Percentiles rank a stretch among this genome's conserved stretches.
Evolutionary conservation across 352 stramenopile species (phyloP).

Genomic region (Proteromonas lacertae): DNA sequence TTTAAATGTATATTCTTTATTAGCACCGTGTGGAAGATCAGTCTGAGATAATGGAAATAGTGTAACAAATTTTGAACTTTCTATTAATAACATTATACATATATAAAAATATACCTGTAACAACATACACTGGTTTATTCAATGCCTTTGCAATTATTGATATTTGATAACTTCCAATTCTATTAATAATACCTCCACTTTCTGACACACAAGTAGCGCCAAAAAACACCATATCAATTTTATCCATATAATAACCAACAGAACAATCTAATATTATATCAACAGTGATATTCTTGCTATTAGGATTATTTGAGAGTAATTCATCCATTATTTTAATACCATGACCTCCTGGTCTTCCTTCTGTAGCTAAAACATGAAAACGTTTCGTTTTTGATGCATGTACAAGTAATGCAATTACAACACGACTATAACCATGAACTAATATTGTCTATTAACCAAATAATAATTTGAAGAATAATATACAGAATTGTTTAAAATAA

Average conservation of each 20-base stretch:
- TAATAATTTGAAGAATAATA: conserved; percentile 70
- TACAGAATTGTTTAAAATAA: conserved; percentile 50
- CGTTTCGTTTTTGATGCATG: conserved; percentile 48
- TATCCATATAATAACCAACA: conserved; percentile 75
- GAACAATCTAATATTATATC: conserved; percentile 62
- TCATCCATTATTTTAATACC: conserved; percentile 16
- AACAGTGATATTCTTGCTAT: too few relatives aligned
- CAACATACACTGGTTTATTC: too few relatives aligned
- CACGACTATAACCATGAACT: conserved; percentile 55
- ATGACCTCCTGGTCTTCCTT: conserved; percentile 46
- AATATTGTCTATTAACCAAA: conserved; percentile 65
- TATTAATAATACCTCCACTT: conserved; percentile 87
- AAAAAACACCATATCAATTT: conserved; percentile 68
- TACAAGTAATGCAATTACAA: conserved; percentile 48
- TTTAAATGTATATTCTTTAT: too few relatives aligned
- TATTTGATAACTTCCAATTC: too few relatives aligned
- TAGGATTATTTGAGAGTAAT: too few relatives aligned
- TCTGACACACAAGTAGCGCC: conserved; percentile 76
- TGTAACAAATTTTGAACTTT: too few relatives aligned
- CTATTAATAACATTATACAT: too few relatives aligned
- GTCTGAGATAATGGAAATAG: too few relatives aligned
- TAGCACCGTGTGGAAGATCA: too few relatives aligned
- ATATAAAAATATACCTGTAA: too few relatives aligned
- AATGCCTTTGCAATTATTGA: too few relatives aligned
- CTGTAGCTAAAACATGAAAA: conserved; percentile 63